Evolutionary conservation across 2,329 filamentous ascomycete genomes (phyloP), one percentile per base, ranked within the genome.

Genomic region (Penicillium glabrum): DNA sequence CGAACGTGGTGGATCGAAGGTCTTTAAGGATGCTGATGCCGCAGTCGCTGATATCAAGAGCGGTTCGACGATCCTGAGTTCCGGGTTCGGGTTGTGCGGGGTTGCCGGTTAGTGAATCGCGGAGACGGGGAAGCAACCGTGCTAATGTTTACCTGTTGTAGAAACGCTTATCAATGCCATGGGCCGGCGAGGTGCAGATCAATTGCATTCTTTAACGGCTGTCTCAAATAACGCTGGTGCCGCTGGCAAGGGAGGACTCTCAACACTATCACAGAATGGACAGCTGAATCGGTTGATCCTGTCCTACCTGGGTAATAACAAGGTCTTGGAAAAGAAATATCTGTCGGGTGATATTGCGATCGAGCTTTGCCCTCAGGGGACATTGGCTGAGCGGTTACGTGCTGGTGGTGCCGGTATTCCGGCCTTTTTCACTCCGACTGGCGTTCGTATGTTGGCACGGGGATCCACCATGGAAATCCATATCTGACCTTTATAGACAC

Each of bases 171-270:
- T 92, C 66, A 80, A 84, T 41, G 86, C 87, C 16, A 82, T 93
- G 39, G 81, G 85, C 54, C 78, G 79, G 19, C 77, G 85, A 67
- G 86, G 85, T 6, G 77, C 79, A 5, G 83, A 86, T 5, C 79
- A 74, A 50, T 71, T 82, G 45, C 79, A 77, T 46, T 77, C 85
- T 1, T 79, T 93, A 29, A 91, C 89, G 1, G 89, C 89, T 21
- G 87, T 93, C 2, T 92, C 89, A 50, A 93, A 93, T 70, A 93
- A 93, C 69, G 89, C 89, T 8, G 90, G 90, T 26, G 81, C 86
- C 29, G 85, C 88, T 39, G 85, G 86, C 27, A 84, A 82, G 51
- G 84, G 86, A 5, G 90, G 90, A 1, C 77, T 93, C 16, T 86
- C 89, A 1, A 82, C 85, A 9, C 81, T 93, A 29, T 84, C 89